Percentiles rank a stretch among this genome's conserved stretches.
Conservation (phyloP, 2,329 filamentous ascomycete species). For the Erysiphe pulchra region DNA sequence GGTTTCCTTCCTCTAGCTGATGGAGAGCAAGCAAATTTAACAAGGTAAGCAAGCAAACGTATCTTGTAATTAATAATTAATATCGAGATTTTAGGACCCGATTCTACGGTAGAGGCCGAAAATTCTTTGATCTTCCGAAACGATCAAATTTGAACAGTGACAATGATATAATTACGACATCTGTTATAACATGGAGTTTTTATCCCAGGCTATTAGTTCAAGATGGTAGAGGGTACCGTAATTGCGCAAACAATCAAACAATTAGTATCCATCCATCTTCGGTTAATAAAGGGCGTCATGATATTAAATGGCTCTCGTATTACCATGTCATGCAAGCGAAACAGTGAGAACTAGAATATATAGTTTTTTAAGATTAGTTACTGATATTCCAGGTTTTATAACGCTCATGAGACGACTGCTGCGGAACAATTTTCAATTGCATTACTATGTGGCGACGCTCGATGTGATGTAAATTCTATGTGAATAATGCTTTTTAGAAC, state of each 20-base stretch:
- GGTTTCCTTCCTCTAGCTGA: slow-evolving; percentile 54
- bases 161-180: slow-evolving; percentile 54
- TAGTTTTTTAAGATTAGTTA: neutral
- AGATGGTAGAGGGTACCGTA: slow-evolving; percentile 70
- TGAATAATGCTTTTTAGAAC: neutral
- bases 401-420: slow-evolving; percentile 69
- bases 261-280: slow-evolving; percentile 73
- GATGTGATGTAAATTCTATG: slow-evolving; percentile 33
- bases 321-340: slow-evolving; percentile 94
- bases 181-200: slow-evolving; percentile 80
- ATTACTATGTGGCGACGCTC: slow-evolving; percentile 66
- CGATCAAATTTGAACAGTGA: slow-evolving; percentile 50
- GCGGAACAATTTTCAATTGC: slow-evolving; percentile 63
- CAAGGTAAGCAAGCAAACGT: slow-evolving; percentile 17
- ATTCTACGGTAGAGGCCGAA: slow-evolving; percentile 34
- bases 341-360: slow-evolving; percentile 23
- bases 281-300: slow-evolving; percentile 50
- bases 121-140: slow-evolving; percentile 60
- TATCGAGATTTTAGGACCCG: slow-evolving; percentile 20
- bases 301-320: slow-evolving; percentile 67
- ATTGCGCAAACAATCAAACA: slow-evolving; percentile 75
- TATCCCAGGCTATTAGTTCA: slow-evolving; percentile 77
- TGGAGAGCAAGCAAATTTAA: slow-evolving; percentile 44
- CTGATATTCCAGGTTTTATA: slow-evolving; percentile 36
- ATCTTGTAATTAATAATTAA: slow-evolving; percentile 12